These are phyloP conservation scores for Monascus purpureus DNA, from an alignment of 495 filamentous ascomycete species.

Conservation along the genomic window DNA sequence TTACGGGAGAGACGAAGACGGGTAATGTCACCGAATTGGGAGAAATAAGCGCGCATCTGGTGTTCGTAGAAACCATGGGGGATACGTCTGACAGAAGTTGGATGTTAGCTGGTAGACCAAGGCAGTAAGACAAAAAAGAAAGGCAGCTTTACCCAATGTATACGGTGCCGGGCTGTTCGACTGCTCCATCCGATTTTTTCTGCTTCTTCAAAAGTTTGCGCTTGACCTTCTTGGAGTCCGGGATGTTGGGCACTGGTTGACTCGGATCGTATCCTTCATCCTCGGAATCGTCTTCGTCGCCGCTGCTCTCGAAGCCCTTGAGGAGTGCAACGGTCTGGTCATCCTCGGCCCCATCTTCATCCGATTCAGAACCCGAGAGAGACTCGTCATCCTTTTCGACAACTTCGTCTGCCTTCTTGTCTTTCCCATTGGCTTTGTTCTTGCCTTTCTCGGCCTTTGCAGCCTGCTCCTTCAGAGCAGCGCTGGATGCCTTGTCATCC, in stretches of 20 bases:
- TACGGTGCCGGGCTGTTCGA: constrained; percentile 57
- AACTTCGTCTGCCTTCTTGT: constrained; percentile 11
- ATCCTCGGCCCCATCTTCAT: constrained; percentile 33
- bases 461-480: constrained; percentile 2
- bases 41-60: constrained; percentile 86
- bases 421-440: constrained; percentile 12
- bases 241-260: constrained; percentile 42
- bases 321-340: constrained; percentile 59
- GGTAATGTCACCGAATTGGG: constrained; percentile 81
- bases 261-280: constrained; percentile 42
- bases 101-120: no score
- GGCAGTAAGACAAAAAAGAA: no score
- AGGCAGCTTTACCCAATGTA: constrained; percentile 71
- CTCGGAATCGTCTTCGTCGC: constrained; percentile 42
- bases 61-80: constrained; percentile 95
- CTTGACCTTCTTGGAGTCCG: constrained; percentile 51
- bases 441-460: constrained; percentile 19
- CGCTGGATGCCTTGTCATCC: constrained; percentile 13
- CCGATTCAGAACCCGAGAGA: constrained; percentile 14
- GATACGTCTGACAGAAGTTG: constrained; percentile 47
- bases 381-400: constrained; percentile 11
- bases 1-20: constrained; percentile 81
- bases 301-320: constrained; percentile 70
- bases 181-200: constrained; percentile 18
- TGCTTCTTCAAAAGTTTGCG: constrained; percentile 39